A percentile compares a stretch with the other conserved stretches of the same genome.
phyloP scores from a whole-genome alignment of 2,329 filamentous ascomycete genomes.

The Stachybotrys chlorohalonatus region DNA sequence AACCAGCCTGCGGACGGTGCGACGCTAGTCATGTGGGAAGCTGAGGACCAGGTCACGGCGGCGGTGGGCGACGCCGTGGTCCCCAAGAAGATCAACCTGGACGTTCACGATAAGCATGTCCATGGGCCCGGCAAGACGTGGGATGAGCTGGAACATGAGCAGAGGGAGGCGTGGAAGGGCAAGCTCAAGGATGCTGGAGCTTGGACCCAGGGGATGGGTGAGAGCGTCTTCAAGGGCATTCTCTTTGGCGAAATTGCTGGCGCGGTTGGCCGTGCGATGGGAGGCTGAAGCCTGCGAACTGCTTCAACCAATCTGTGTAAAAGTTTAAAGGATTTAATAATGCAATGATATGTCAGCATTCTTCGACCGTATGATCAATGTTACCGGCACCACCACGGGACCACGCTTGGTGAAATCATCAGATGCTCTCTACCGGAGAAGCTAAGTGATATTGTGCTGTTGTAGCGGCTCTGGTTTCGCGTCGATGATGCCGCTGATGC shows the following conservation, averaged over 20 bases:
- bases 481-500: neutral
- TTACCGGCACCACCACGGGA: neutral
- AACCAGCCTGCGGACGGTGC: slow-evolving; percentile 22
- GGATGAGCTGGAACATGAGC: slow-evolving; percentile 57
- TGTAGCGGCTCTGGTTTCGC: neutral
- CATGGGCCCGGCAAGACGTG: slow-evolving; percentile 52
- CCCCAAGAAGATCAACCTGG: slow-evolving; percentile 25
- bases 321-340: neutral
- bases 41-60: slow-evolving; percentile 7
- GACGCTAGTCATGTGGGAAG: slow-evolving; percentile 28
- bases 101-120: slow-evolving; percentile 35
- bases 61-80: slow-evolving; percentile 5
- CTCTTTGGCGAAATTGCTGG: slow-evolving; percentile 67
- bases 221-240: slow-evolving; percentile 66
- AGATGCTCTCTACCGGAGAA: neutral
- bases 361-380: neutral
- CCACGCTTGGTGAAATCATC: neutral
- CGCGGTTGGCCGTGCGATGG: slow-evolving; percentile 44
- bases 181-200: slow-evolving; percentile 61
- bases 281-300: slow-evolving; percentile 15
- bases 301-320: neutral
- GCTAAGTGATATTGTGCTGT: neutral
- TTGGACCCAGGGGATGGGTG: slow-evolving; percentile 72
- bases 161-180: slow-evolving; percentile 61
- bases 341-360: neutral